phyloP scores from a whole-genome alignment of 2,329 filamentous ascomycete genomes.

The Helicocarpus griseus region DNA sequence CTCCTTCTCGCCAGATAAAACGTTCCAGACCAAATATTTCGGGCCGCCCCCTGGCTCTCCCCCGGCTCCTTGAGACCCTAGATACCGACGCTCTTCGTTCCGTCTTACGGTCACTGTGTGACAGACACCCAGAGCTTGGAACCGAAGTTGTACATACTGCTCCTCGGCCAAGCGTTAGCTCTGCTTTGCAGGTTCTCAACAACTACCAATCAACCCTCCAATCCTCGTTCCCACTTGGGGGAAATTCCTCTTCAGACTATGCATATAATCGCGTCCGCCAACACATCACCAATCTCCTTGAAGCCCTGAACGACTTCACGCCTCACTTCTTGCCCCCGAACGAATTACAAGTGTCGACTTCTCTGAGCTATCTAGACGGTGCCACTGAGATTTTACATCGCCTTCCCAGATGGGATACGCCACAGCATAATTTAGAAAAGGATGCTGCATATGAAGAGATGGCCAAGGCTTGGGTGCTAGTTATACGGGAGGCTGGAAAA shows the following conservation, averaged over 20 bases:
- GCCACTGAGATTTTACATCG: constrained; percentile 84
- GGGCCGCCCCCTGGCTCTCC: constrained; percentile 55
- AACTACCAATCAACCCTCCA: constrained; percentile 73
- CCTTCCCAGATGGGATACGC: constrained; percentile 83
- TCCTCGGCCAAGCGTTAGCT: constrained; percentile 74
- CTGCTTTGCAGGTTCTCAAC: constrained; percentile 68
- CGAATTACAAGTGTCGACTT: constrained; percentile 73
- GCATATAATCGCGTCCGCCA: constrained; percentile 88
- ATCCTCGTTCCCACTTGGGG: constrained; percentile 73
- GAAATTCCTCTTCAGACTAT: constrained; percentile 79
- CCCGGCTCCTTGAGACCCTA: constrained; percentile 86
- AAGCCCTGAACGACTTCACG: constrained; percentile 87
- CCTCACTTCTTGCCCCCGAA: constrained; percentile 90
- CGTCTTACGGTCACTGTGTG: constrained; percentile 83
- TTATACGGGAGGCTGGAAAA: constrained; percentile 85
- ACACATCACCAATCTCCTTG: constrained; percentile 67
- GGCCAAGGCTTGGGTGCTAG: constrained; percentile 81
- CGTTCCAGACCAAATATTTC: constrained; percentile 58
- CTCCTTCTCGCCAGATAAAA: constrained; percentile 58
- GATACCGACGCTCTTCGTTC: constrained; percentile 74
- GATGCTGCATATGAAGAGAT: constrained; percentile 95
- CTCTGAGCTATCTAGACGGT: constrained; percentile 77
- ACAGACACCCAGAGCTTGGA: constrained; percentile 75
- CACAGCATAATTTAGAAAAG: constrained; percentile 83
- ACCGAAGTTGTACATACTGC: constrained; percentile 75